phyloP scores from a whole-genome alignment of 2,329 filamentous ascomycete genomes.

The Periconia sp. region DNA sequence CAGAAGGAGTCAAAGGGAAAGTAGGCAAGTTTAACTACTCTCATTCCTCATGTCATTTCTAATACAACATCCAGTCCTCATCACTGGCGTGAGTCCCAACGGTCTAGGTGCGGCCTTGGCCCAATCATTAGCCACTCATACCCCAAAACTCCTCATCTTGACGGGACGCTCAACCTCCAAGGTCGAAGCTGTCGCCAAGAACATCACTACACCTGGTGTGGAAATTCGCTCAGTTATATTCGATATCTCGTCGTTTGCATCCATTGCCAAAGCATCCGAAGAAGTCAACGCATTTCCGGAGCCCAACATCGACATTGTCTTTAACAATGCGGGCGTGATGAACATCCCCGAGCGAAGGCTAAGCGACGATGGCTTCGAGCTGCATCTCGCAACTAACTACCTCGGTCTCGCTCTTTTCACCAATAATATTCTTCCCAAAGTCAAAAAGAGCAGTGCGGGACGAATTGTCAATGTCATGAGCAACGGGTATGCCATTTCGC shows the following conservation, averaged over 20 bases:
- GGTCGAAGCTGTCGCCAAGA: neutral
- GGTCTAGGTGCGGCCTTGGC: neutral
- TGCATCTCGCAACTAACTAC: constrained; percentile 2
- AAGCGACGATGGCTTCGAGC: constrained; percentile 3
- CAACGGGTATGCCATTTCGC: neutral
- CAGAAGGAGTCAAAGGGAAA: neutral
- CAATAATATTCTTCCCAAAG: neutral
- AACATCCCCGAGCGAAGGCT: constrained; percentile 3
- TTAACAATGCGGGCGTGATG: constrained; percentile 3
- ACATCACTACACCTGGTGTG: neutral
- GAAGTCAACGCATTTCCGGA: neutral
- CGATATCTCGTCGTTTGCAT: neutral
- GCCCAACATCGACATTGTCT: constrained; percentile 2
- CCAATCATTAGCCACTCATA: neutral
- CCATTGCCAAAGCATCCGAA: neutral
- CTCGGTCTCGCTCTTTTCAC: constrained; percentile 2
- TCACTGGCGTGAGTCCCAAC: constrained; percentile 1
- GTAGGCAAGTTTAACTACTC: too few relatives aligned
- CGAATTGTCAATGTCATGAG: constrained; percentile 2
- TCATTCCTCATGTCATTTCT: neutral
- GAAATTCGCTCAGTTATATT: neutral
- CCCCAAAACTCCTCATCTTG: neutral
- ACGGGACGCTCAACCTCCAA: neutral
- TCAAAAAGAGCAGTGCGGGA: neutral
- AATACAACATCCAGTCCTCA: neutral